Percentiles rank a stretch among this genome's conserved stretches.
Evolutionary conservation across 352 stramenopile genomes (phyloP).

Genomic region (Globisporangium cystogenes): DNA sequence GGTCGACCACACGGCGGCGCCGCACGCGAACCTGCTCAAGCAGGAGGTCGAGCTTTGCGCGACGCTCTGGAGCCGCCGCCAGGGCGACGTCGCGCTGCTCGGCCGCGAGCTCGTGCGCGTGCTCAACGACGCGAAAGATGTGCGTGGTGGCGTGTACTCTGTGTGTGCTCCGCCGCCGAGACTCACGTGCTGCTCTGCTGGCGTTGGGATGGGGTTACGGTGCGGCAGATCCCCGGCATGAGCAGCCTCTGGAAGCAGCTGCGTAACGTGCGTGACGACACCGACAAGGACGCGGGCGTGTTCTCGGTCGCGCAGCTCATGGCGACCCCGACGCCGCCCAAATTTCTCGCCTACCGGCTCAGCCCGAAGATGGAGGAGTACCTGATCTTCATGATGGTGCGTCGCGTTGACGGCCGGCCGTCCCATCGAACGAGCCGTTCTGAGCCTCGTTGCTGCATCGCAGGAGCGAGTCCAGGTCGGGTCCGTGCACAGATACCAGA

Average conservation of each 20-base stretch:
- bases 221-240: slow-evolving; percentile 64
- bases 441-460: background rate
- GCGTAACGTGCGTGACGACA: slow-evolving; percentile 54
- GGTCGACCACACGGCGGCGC: slow-evolving; percentile 48
- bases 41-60: slow-evolving; percentile 79
- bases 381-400: slow-evolving; percentile 83
- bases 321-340: slow-evolving; percentile 59
- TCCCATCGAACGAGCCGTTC: background rate
- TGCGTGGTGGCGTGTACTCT: slow-evolving; percentile 16
- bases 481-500: slow-evolving; percentile 77
- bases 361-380: slow-evolving; percentile 86
- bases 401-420: no score
- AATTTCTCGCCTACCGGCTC: slow-evolving; percentile 74
- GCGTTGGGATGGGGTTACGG: background rate
- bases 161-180: background rate
- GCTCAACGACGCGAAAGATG: slow-evolving; percentile 75
- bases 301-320: slow-evolving; percentile 75
- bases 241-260: slow-evolving; percentile 78
- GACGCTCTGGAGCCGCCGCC: slow-evolving; percentile 62
- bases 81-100: slow-evolving; percentile 59
- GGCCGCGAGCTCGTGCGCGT: slow-evolving; percentile 77
- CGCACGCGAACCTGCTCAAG: slow-evolving; percentile 59
- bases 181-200: background rate
- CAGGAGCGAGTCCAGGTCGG: slow-evolving; percentile 71
- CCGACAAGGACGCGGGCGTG: slow-evolving; percentile 41